Conservation (phyloP, 2,329 filamentous ascomycete species). For the Colletotrichum sp. region DNA sequence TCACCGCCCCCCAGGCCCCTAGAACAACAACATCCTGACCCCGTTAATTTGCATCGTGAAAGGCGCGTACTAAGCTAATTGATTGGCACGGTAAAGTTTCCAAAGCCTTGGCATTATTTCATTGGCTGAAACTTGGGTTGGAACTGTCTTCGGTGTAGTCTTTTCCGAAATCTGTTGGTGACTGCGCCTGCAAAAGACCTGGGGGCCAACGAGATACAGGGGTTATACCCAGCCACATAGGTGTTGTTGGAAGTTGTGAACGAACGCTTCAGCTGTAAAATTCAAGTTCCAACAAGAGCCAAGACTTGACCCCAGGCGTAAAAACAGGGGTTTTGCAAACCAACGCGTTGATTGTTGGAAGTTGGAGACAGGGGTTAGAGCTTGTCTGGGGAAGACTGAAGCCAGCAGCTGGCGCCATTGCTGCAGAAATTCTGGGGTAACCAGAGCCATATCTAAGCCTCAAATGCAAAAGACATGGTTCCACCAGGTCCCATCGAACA, state of each 20-base stretch:
- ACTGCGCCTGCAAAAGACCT: not conserved
- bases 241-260: not conserved
- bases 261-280: not conserved
- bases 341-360: not conserved
- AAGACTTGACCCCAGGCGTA: not conserved
- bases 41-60: not conserved
- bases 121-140: not conserved
- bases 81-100: not conserved
- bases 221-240: not conserved
- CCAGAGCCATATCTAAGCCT: not conserved
- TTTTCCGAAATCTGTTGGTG: not conserved
- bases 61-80: not conserved
- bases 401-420: not conserved
- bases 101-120: not conserved
- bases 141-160: not conserved
- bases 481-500: fast-evolving
- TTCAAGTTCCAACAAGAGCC: not conserved
- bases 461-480: not conserved
- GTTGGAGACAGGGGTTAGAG: not conserved
- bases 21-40: not conserved
- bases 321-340: not conserved
- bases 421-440: not conserved
- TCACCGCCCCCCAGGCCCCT: not conserved
- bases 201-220: not conserved
- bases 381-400: not conserved